These are phyloP conservation scores for Ogataea philodendri DNA, from an alignment of 805 yeast species.

Conservation along the genomic window DNA sequence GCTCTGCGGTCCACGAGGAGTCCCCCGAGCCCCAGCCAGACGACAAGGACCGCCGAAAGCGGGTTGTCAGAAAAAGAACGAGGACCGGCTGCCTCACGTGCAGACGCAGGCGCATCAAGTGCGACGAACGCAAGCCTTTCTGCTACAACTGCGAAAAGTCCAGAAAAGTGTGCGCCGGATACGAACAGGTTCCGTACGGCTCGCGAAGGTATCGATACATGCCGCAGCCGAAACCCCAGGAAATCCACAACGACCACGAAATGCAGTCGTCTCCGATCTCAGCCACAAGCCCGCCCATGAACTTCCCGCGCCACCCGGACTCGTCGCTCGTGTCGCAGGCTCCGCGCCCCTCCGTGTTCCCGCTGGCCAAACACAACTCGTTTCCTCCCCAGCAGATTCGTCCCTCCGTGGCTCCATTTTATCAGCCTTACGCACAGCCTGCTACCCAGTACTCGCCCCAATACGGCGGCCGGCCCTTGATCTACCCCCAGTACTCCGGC, in stretches of 20 bases:
- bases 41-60: conserved; percentile 36
- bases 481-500: conserved; percentile 6
- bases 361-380: conserved; percentile 7
- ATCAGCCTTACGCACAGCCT: conserved; percentile 6
- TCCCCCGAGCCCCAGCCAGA: conserved; percentile 4
- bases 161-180: conserved; percentile 66
- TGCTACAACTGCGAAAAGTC: conserved; percentile 67
- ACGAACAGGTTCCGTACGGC: conserved; percentile 43
- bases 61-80: conserved; percentile 58
- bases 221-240: conserved; percentile 25
- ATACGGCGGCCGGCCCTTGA: conserved; percentile 6
- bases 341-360: conserved; percentile 5
- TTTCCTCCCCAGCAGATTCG: conserved; percentile 7
- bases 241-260: conserved; percentile 17
- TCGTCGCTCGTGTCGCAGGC: conserved; percentile 8
- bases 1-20: conserved; percentile 10
- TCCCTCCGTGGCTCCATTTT: conserved; percentile 1
- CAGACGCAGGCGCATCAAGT: conserved; percentile 66
- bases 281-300: conserved; percentile 1
- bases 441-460: conserved; percentile 11
- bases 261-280: conserved; percentile 8
- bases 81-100: conserved; percentile 77
- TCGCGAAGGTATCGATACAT: conserved; percentile 29
- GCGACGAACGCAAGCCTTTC: conserved; percentile 71
- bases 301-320: background rate